Evolutionary conservation across 805 yeast genomes (phyloP), one percentile per base, ranked within the genome.

Genomic region (Ogataea methanolica): DNA sequence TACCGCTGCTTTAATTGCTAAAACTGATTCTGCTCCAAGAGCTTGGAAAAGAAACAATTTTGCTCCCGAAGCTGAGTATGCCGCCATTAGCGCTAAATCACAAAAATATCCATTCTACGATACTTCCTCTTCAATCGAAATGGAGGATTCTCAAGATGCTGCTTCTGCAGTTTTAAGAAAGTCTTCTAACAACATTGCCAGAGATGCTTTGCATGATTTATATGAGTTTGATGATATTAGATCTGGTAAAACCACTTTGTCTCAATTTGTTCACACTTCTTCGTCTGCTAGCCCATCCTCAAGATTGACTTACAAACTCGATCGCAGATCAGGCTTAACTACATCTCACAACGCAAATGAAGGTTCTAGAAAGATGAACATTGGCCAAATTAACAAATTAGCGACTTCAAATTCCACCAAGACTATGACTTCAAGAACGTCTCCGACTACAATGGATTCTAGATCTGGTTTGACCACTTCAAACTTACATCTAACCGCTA

Each of bases 1-100:
- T 36, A 74, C 76, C 22, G 88, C 88, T 43, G 88, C 89, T 2
- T 58, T 73, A 8, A 61, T 70, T 50, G 78, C 77, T 6, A 73
- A 67, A 53, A 64, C 66, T n/a, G 73, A 69, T 53, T 71, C 76
- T 17, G 71, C 74, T 42, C 75, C 78, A 38, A 62, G 62, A 41
- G 73, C 74, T 15, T 79, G 81, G 79, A 69, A 71, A 35, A 70
- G 82, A 55, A 75, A 62, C 34, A 59, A 52, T 21, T 61, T 70
- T 49, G 78, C 75, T 33, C 70, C 74, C 9, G 66, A 72, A 45
- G 82, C 81, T 21, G 75, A 70, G 43, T 73, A 72, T 43, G 76
- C 77, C 26, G 72, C 72, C 2, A 65, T 67, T 39, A 58, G 63
- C 48, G 71, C 70, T 29, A 65, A 58, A 53, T 65, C 69, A 8